Base-by-base conservation (phyloP, 768 basidiomycete genomes). In the Pisolithus microcarpus region DNA sequence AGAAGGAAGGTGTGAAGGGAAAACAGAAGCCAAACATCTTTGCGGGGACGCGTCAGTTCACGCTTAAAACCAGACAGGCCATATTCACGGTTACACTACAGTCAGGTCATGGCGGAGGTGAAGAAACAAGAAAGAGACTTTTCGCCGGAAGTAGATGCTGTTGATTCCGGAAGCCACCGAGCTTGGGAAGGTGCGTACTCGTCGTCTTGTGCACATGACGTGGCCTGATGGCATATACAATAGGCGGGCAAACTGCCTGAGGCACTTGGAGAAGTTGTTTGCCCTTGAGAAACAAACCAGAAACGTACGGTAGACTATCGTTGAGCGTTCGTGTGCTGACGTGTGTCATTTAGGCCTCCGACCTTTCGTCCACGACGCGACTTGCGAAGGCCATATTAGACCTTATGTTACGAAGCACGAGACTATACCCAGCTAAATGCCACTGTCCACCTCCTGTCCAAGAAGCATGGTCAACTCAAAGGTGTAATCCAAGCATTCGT, bases 401-500 rank as follows among this genome's bases (percentile, higher is more conserved):
- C 54, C 76, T n/a, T 91, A 54, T 80, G 79, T 55, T 91, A 90
- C 65, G 72, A 84, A 56, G 81, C 82, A 21, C 76, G 75, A 52
- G 78, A 95, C 62, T 84, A 84, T 62, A 67, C 75, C 30, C 75
- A 81, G 49, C 71, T 94, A 51, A 92, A 93, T 63, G 73, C 77
- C 8, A 83, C 77, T 54, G 75, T 91, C 52, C 76, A 72, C 31
- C 44, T 80, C 16, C 70, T 96, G 58, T 86, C 85, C 70, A 97
- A 96, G 78, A 98, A 97, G 62, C 96, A 98, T 67, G 95, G 96
- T 0, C 96, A 99, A 64, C 75, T 98, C 56, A 94, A 97, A 65
- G 87, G 78, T 46, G 87, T 84, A 1, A 82, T 94, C 11, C 89
- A 93, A 61, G 79, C 83, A n/a, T 86, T 99, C 63, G 93, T 98